These are phyloP conservation scores for Sugiyamaella qingdaonensis DNA, from an alignment of 805 yeast species.

Conservation along the genomic window DNA sequence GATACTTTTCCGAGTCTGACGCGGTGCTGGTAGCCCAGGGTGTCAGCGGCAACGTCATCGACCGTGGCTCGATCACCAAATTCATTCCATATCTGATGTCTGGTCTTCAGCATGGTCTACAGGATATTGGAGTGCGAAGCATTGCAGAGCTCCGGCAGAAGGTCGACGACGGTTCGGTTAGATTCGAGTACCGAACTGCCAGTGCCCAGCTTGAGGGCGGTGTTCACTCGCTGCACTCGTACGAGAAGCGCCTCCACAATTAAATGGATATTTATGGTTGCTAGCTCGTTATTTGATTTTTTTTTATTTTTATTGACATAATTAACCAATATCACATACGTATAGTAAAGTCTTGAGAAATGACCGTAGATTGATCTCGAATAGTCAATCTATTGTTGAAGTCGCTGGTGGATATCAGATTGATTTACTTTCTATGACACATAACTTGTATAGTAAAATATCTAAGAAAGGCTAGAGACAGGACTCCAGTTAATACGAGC, in stretches of 20 bases:
- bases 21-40: constrained; percentile 98
- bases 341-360: too few species aligned
- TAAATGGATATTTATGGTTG: constrained; percentile 32
- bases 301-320: background rate
- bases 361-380: too few species aligned
- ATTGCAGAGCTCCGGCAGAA: constrained; percentile 56
- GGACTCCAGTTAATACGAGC: too few species aligned
- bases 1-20: constrained; percentile 96
- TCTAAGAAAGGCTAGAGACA: too few species aligned
- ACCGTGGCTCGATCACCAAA: constrained; percentile 92
- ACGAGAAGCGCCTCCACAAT: constrained; percentile 94
- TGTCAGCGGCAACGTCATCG: constrained; percentile 94
- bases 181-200: constrained; percentile 97
- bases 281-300: background rate
- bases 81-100: constrained; percentile 90
- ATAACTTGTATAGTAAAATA: too few species aligned
- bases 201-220: constrained; percentile 99
- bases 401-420: too few species aligned
- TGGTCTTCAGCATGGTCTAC: constrained; percentile 98
- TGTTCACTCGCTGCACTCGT: constrained; percentile 91
- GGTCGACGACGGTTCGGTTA: constrained; percentile 64
- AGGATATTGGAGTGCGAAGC: constrained; percentile 88
- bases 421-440: too few species aligned
- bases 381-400: too few species aligned
- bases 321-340: too few species aligned